phyloP scores from a whole-genome alignment of 495 filamentous ascomycete species.

The Tetracladium marchalianum region DNA sequence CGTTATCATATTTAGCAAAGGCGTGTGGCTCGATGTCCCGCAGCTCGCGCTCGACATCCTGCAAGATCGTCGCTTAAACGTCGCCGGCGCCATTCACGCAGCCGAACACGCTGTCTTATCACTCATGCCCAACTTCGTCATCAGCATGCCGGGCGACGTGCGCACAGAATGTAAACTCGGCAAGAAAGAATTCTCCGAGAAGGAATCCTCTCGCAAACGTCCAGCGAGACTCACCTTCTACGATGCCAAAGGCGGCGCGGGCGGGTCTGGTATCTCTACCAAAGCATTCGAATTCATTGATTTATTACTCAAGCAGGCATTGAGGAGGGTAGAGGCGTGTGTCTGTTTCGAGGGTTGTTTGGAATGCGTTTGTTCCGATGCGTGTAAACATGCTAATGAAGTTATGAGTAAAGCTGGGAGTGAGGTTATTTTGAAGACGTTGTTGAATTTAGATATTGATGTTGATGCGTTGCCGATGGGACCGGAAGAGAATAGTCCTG shows the following conservation, averaged over 20 bases:
- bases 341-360: slow-evolving; percentile 71
- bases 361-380: slow-evolving; percentile 77
- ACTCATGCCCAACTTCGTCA: slow-evolving; percentile 81
- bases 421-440: slow-evolving; percentile 62
- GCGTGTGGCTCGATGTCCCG: slow-evolving; percentile 95
- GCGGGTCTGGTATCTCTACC: slow-evolving; percentile 73
- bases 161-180: slow-evolving; percentile 85
- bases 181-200: slow-evolving; percentile 69
- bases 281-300: slow-evolving; percentile 94
- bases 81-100: slow-evolving; percentile 86
- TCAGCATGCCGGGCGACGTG: slow-evolving; percentile 76
- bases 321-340: slow-evolving; percentile 61
- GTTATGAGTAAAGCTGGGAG: slow-evolving; percentile 91
- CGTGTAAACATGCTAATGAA: slow-evolving; percentile 79
- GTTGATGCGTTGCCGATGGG: slow-evolving; percentile 74
- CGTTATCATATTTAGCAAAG: slow-evolving; percentile 71
- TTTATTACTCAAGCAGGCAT: slow-evolving; percentile 62
- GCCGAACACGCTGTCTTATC: slow-evolving; percentile 85
- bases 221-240: slow-evolving; percentile 90
- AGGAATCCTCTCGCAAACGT: slow-evolving; percentile 65
- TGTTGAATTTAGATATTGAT: slow-evolving; percentile 69
- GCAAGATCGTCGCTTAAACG: slow-evolving; percentile 56
- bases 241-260: slow-evolving; percentile 80
- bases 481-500: slow-evolving; percentile 45
- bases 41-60: slow-evolving; percentile 70